These are phyloP conservation scores for Ascochyta koolunga DNA, from an alignment of 2,329 filamentous ascomycete species.

Conservation along the genomic window DNA sequence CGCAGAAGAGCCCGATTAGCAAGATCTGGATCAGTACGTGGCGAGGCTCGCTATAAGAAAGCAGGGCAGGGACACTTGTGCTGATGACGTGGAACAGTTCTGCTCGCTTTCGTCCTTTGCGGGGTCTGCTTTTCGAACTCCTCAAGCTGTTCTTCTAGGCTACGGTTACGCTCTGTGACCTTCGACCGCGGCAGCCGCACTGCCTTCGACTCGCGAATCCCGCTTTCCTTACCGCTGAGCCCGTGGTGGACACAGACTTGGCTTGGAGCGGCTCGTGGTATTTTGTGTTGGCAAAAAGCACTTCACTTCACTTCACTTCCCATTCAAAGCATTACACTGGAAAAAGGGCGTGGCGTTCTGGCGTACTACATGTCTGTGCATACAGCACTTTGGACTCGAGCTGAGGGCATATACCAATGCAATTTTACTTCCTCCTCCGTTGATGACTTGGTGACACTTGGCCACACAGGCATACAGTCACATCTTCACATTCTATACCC, in stretches of 20 bases:
- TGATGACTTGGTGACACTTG: background rate
- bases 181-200: background rate
- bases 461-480: background rate
- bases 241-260: no score
- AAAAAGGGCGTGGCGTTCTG: conserved; percentile 14
- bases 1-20: conserved; percentile 61
- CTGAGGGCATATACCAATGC: conserved; percentile 6
- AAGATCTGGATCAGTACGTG: conserved; percentile 66
- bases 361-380: conserved; percentile 9
- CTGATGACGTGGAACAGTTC: conserved; percentile 48
- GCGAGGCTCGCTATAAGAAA: background rate
- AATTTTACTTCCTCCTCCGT: background rate
- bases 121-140: conserved; percentile 66
- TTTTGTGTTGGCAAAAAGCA: background rate
- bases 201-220: background rate
- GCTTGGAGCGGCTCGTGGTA: background rate
- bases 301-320: background rate
- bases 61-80: background rate
- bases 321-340: background rate
- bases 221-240: background rate
- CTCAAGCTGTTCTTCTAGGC: conserved; percentile 55
- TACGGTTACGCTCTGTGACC: background rate
- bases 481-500: no score
- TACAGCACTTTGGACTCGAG: background rate
- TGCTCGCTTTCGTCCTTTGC: conserved; percentile 68